These are phyloP conservation scores for Vickermania spadyakhi DNA, from an alignment of 208 protist genomes.

Conservation along the genomic window DNA sequence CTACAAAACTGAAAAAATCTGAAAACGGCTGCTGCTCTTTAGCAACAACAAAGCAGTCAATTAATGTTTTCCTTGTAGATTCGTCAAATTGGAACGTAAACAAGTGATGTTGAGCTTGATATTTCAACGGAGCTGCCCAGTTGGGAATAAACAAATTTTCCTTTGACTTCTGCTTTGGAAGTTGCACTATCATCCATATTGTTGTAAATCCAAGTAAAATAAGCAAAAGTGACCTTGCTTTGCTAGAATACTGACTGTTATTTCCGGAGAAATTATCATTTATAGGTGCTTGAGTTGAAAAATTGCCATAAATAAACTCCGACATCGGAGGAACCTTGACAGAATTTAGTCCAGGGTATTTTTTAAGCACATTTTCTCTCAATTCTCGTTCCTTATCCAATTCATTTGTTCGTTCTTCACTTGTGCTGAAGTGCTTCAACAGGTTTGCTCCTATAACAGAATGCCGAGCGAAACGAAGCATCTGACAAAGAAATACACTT, in stretches of 20 bases:
- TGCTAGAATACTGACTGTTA: too few relatives aligned
- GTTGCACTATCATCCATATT: too few relatives aligned
- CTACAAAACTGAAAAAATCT: slow-evolving; percentile 59
- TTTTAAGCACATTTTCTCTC: slow-evolving; percentile 31
- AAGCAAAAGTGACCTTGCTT: too few relatives aligned
- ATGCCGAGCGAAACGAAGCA: too few relatives aligned
- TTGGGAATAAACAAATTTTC: slow-evolving; percentile 34
- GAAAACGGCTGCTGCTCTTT: slow-evolving; percentile 37
- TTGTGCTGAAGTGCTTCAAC: too few relatives aligned
- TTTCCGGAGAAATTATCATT: too few relatives aligned
- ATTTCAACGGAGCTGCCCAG: slow-evolving; percentile 45
- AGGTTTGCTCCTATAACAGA: too few relatives aligned
- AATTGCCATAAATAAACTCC: slow-evolving; percentile 49
- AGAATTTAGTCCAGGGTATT: slow-evolving; percentile 21
- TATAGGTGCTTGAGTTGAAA: too few relatives aligned
- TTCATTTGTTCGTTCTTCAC: slow-evolving; percentile 34
- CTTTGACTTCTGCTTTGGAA: slow-evolving; percentile 23
- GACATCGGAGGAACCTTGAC: slow-evolving; percentile 31
- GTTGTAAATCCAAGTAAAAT: too few relatives aligned
- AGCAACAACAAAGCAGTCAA: slow-evolving; percentile 28
- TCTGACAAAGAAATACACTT: too few relatives aligned
- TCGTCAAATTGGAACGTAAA: slow-evolving; percentile 60
- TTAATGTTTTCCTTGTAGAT: slow-evolving; percentile 30
- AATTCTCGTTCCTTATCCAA: slow-evolving; percentile 35
- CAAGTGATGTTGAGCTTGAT: slow-evolving; percentile 52